phyloP scores from a whole-genome alignment of 371 early-diverging fungal species.

The Blastocladiella emersonii region DNA sequence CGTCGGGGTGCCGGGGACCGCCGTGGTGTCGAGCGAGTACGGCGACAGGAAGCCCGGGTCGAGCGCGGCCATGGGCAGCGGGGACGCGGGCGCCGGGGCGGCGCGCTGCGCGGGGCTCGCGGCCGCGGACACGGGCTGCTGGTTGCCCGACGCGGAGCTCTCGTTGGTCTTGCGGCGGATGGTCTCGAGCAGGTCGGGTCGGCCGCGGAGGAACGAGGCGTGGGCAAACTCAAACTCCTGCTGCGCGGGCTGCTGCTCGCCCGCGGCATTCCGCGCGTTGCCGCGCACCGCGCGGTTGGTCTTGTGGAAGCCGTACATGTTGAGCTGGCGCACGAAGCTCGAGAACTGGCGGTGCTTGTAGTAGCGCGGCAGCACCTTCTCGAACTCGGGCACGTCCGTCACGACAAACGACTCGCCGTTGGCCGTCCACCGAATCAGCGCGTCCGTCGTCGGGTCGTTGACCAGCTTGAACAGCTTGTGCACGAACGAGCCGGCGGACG shows the following conservation, averaged over 20 bases:
- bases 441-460: conserved; percentile 55
- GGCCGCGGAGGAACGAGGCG: conserved; percentile 59
- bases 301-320: conserved; percentile 43
- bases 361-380: conserved; percentile 12
- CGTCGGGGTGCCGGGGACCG: no score
- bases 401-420: conserved; percentile 75
- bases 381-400: conserved; percentile 64
- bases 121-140: no score
- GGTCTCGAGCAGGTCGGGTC: conserved; percentile 63
- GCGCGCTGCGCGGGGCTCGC: no score
- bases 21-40: no score
- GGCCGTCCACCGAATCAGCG: conserved; percentile 66
- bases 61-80: no score
- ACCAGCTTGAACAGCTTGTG: conserved; percentile 46
- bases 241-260: no score
- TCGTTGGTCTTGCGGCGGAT: conserved; percentile 52
- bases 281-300: conserved; percentile 58
- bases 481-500: no score
- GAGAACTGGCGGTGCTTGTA: conserved; percentile 77
- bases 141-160: no score
- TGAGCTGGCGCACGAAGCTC: conserved; percentile 73
- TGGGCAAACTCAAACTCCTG: conserved; percentile 73
- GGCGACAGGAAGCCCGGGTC: no score
- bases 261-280: conserved; percentile 15
- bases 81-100: no score